Evolutionary conservation across 345 rosid genomes (phyloP).

Genomic region (Populus tremula): DNA sequence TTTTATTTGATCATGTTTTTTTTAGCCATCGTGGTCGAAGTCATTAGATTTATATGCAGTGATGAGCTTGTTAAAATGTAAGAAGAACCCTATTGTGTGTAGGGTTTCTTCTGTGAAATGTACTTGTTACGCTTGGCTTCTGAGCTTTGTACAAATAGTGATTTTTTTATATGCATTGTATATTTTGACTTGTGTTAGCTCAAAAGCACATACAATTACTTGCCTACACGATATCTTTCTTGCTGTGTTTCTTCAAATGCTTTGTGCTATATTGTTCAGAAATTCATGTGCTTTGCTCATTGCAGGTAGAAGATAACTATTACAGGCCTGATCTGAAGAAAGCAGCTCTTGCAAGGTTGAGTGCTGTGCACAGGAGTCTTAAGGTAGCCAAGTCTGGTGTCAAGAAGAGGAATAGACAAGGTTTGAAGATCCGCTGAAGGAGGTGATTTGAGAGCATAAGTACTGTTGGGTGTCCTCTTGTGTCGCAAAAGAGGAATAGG

Average conservation of each 20-base stretch:
- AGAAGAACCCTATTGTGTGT: slow-evolving; percentile 24
- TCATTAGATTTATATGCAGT: slow-evolving; percentile 9
- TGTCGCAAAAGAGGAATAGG: not conserved
- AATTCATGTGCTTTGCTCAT: not conserved
- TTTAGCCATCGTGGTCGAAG: not conserved
- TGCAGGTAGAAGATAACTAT: slow-evolving; percentile 74
- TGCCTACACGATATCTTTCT: not conserved
- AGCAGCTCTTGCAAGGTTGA: slow-evolving; percentile 87
- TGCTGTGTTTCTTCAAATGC: not conserved
- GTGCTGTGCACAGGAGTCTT: slow-evolving; percentile 70
- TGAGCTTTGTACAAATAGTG: slow-evolving; percentile 36
- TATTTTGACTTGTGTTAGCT: not conserved
- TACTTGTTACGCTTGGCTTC: slow-evolving; percentile 55
- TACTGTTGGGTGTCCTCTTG: not conserved
- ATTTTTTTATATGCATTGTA: not conserved
- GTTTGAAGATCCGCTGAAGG: slow-evolving; percentile 18
- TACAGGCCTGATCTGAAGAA: slow-evolving; percentile 88
- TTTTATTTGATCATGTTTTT: too few species aligned
- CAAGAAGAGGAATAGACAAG: slow-evolving; percentile 91
- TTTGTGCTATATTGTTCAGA: not conserved
- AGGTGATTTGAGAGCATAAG: not conserved
- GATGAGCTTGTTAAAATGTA: slow-evolving; percentile 49
- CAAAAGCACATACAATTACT: not conserved
- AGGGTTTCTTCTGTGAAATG: slow-evolving; percentile 42
- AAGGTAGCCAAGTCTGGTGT: slow-evolving; percentile 84